Conservation (phyloP, 257 asterid species). For the Lavandula angustifolia region DNA sequence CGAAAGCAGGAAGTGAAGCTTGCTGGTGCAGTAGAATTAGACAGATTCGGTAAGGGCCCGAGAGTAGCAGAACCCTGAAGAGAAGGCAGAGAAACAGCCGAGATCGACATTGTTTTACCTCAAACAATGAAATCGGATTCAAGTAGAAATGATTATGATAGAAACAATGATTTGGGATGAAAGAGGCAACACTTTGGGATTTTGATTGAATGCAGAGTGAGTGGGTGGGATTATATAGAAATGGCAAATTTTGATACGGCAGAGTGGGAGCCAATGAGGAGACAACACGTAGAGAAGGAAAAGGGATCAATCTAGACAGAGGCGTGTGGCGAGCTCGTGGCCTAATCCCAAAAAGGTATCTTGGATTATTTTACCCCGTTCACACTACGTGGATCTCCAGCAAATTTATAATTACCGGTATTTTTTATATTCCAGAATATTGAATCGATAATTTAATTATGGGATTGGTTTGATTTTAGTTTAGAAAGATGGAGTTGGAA, state of each 20-base stretch:
- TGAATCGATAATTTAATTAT: too few species aligned
- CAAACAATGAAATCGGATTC: background rate
- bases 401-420: too few species aligned
- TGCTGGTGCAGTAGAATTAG: constrained; percentile 4
- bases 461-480: too few species aligned
- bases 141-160: background rate
- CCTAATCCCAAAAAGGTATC: constrained; percentile 37
- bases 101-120: constrained; percentile 50
- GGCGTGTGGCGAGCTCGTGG: constrained; percentile 47
- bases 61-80: constrained; percentile 25
- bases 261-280: background rate
- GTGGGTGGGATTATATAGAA: constrained; percentile 26
- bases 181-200: background rate
- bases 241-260: constrained; percentile 24
- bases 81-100: constrained; percentile 45
- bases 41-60: constrained; percentile 31
- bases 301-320: constrained; percentile 39
- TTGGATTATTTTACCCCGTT: constrained; percentile 18
- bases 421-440: too few species aligned
- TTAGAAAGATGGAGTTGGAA: too few species aligned
- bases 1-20: constrained; percentile 17
- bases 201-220: constrained; percentile 9
- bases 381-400: constrained; percentile 48
- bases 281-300: constrained; percentile 22
- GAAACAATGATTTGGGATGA: constrained; percentile 2